A percentile compares a stretch with the other conserved stretches of the same genome.
Evolutionary conservation across 345 rosid genomes (phyloP).

Genomic region (Eucalyptus pauciflora): DNA sequence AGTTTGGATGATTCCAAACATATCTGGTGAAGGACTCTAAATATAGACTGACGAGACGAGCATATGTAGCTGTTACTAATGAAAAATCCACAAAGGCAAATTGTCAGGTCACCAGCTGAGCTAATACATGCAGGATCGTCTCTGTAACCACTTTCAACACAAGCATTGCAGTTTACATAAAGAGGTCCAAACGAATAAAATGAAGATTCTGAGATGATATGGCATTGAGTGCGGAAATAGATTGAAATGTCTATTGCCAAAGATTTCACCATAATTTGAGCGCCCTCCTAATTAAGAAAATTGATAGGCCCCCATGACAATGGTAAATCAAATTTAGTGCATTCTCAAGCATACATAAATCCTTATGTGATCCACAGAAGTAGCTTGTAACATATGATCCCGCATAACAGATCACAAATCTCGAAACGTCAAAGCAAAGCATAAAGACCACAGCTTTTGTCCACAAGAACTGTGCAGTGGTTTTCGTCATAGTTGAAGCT

Average conservation of each 20-base stretch:
- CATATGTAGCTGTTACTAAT: neutral
- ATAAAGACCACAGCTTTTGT: neutral
- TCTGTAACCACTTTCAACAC: neutral
- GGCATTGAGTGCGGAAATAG: neutral
- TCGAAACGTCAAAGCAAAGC: neutral
- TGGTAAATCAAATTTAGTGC: neutral
- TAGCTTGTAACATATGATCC: neutral
- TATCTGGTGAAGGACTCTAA: neutral
- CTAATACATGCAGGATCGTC: neutral
- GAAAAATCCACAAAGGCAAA: neutral
- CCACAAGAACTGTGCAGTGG: neutral
- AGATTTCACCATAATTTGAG: neutral
- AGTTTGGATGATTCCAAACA: neutral
- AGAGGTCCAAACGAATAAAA: neutral
- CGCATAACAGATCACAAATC: neutral
- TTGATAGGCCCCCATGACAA: neutral
- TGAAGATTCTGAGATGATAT: neutral
- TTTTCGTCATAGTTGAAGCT: neutral
- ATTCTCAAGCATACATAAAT: neutral
- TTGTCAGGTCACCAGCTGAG: neutral
- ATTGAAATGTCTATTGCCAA: neutral
- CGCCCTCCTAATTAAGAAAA: neutral
- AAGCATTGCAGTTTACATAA: neutral
- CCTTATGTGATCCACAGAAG: neutral
- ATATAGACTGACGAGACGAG: neutral